phyloP scores from a whole-genome alignment of 176 grass and related monocot species.

The Oryza glumipatula region DNA sequence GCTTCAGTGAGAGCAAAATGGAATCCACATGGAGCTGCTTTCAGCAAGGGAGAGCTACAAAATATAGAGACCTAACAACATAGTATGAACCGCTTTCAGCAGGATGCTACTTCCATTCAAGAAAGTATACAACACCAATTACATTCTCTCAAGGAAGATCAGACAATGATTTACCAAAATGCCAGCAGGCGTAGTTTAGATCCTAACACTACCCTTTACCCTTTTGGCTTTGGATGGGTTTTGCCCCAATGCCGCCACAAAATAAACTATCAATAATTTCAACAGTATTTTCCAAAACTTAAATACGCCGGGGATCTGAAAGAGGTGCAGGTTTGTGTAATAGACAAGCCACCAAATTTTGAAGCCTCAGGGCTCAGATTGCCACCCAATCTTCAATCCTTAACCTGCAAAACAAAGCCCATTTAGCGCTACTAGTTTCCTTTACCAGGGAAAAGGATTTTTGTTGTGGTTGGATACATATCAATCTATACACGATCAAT shows the following conservation, averaged over 20 bases:
- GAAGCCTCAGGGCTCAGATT: constrained; percentile 5
- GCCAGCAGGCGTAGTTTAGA: neutral
- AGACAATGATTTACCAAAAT: constrained; percentile 11
- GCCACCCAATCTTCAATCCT: neutral
- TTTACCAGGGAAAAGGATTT: neutral
- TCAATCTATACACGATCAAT: neutral
- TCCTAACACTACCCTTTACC: neutral
- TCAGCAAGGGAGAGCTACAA: constrained; percentile 29
- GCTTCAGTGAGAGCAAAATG: constrained; percentile 8
- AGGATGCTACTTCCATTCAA: constrained; percentile 12
- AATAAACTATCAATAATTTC: neutral
- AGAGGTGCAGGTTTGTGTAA: neutral
- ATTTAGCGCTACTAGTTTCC: neutral
- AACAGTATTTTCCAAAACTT: neutral
- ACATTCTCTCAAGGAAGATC: constrained; percentile 9
- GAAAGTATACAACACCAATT: constrained; percentile 24
- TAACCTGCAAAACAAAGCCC: constrained; percentile 30
- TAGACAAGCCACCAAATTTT: constrained; percentile 8
- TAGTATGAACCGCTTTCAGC: constrained; percentile 29
- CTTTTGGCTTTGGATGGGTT: neutral
- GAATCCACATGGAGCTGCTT: constrained; percentile 39
- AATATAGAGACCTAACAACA: constrained; percentile 21
- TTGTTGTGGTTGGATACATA: neutral
- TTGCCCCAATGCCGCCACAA: neutral
- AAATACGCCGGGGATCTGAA: neutral